Percentiles rank a stretch among this genome's conserved stretches.
Conservation (phyloP, 495 filamentous ascomycete species). For the Tuber melanosporum region DNA sequence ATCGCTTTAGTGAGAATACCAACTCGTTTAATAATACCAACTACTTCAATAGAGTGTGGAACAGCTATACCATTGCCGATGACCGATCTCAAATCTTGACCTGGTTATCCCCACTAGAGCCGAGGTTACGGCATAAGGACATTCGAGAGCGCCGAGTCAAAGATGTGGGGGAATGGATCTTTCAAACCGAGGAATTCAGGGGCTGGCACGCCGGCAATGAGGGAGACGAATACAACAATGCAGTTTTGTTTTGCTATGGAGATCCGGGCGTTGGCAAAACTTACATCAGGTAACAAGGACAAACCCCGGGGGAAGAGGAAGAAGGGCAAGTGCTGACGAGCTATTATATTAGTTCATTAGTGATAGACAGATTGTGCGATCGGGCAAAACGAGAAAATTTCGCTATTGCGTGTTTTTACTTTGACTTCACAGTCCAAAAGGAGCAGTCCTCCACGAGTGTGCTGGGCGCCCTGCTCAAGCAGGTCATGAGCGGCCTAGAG, state of each 20-base stretch:
- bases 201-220: not conserved
- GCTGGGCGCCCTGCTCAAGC: not conserved
- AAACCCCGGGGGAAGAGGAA: not conserved
- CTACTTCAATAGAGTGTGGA: too few species aligned
- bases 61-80: too few species aligned
- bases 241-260: not conserved
- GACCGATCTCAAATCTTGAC: too few species aligned
- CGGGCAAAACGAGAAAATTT: not conserved
- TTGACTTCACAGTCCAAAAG: not conserved
- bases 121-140: too few species aligned
- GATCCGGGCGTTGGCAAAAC: not conserved
- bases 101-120: too few species aligned
- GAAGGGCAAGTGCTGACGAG: not conserved
- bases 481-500: not conserved
- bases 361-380: not conserved
- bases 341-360: not conserved
- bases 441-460: not conserved
- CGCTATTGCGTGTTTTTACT: not conserved
- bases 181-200: not conserved
- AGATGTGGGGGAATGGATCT: not conserved
- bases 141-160: too few species aligned
- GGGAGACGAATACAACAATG: not conserved
- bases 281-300: not conserved
- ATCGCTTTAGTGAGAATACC: too few species aligned
- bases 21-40: too few species aligned